Evolutionary conservation across 2,329 filamentous ascomycete genomes (phyloP), one percentile per base, ranked within the genome.

Genomic region (Cladosporium sp.): DNA sequence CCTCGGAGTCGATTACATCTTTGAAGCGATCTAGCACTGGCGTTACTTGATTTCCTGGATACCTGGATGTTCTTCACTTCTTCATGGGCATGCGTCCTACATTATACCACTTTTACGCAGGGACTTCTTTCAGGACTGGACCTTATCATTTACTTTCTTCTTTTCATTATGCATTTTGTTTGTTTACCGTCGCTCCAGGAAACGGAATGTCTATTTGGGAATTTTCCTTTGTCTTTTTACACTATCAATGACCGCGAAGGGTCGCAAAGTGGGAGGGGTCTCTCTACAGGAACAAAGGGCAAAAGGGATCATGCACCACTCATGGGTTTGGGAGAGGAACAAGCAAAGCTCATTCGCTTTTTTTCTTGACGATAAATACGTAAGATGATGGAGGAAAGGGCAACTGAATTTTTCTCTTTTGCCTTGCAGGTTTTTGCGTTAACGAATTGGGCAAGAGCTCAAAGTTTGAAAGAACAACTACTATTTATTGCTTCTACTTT

Each of bases 1-100:
- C 33, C 61, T 53, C 14, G 49, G 50, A 56, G 33, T 44, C 37
- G 31, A 61, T 58, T 56, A n/a, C 64, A 64, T 67, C 61, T 64
- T 69, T 65, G 66, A 65, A 67, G 67, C 69, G 65, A 71, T 72
- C 68, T 70, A 71, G 69, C 69, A 71, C 66, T 62, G 70, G 71
- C 67, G 69, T 63, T 40, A n/a, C 18, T 40, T 37, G 29, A 8
- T 62, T 62, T 63, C 61, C 52, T 46, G 56, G 56, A 52, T 62
- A 52, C 50, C 61, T 56, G 61, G 61, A 55, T 49, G 52, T 49
- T 63, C 35, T 63, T 59, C 56, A 26, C 50, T 63, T 56, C 61
- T 55, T 49, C 16, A 35, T 23, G 33, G 23, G 40, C 18, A 53
- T 26, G 33, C 44, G 29, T 53, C 44, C 29, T 62, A 52, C 59